Percentiles rank a stretch among this genome's conserved stretches.
Evolutionary conservation across 345 rosid species (phyloP).

Genomic region (Lepidium africanum): DNA sequence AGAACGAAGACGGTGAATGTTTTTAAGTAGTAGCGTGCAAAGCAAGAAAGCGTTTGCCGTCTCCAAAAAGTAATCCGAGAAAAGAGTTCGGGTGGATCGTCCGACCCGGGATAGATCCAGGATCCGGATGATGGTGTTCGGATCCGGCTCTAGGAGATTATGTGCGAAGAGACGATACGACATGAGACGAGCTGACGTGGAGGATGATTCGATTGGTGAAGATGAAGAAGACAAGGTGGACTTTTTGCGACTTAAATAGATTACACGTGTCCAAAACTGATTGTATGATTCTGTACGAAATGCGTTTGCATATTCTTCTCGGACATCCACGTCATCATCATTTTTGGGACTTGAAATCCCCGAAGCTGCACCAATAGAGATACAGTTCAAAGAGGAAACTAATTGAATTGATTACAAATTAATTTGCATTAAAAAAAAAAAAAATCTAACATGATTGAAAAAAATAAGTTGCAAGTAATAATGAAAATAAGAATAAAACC

Average conservation of each 20-base stretch:
- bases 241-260: slow-evolving; percentile 5
- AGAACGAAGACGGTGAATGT: slow-evolving; percentile 40
- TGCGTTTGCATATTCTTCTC: slow-evolving; percentile 80
- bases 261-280: slow-evolving; percentile 66
- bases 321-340: slow-evolving; percentile 37
- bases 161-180: slow-evolving; percentile 71
- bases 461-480: background rate
- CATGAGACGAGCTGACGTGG: slow-evolving; percentile 62
- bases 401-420: background rate
- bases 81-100: slow-evolving; percentile 25
- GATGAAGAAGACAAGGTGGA: slow-evolving; percentile 18
- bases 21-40: slow-evolving; percentile 47
- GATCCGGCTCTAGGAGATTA: slow-evolving; percentile 65
- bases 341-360: background rate
- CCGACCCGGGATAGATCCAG: slow-evolving; percentile 25
- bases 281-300: slow-evolving; percentile 77
- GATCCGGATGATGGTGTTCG: slow-evolving; percentile 31
- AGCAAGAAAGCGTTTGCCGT: slow-evolving; percentile 56
- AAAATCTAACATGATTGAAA: background rate
- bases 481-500: background rate
- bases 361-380: slow-evolving; percentile 13
- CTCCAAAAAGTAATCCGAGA: slow-evolving; percentile 46
- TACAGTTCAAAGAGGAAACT: background rate
- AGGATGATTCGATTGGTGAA: slow-evolving; percentile 34
- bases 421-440: too few species aligned